phyloP scores from a whole-genome alignment of 768 basidiomycete genomes.

The Leucosporidium yakuticum region DNA sequence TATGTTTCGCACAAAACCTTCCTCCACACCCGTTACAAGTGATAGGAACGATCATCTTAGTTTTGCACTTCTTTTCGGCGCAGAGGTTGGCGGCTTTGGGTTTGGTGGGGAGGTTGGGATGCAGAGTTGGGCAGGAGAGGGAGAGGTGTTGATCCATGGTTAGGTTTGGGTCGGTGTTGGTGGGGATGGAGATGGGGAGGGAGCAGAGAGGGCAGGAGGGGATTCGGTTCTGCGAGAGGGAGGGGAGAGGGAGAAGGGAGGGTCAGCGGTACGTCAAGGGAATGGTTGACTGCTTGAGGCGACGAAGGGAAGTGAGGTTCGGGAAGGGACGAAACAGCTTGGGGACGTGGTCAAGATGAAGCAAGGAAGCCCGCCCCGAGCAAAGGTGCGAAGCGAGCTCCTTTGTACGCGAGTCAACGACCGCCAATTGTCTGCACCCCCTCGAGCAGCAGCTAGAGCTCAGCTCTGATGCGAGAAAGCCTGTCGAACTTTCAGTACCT shows the following conservation, averaged over 20 bases:
- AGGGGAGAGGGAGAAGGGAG: neutral
- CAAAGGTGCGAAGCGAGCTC: too few relatives aligned
- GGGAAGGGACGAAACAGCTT: too few relatives aligned
- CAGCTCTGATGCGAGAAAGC: too few relatives aligned
- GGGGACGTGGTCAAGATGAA: too few relatives aligned
- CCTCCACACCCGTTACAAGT: constrained; percentile 16
- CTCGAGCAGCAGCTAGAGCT: too few relatives aligned
- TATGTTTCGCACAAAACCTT: constrained; percentile 24
- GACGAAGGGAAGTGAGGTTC: too few relatives aligned
- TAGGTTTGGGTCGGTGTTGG: constrained; percentile 24
- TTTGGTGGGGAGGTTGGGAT: constrained; percentile 11
- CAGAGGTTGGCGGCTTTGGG: constrained; percentile 10
- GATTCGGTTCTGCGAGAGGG: constrained; percentile 22
- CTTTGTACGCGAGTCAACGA: too few relatives aligned
- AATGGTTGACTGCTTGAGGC: neutral
- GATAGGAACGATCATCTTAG: constrained; percentile 31
- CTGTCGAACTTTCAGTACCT: too few relatives aligned
- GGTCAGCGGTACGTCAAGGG: too few relatives aligned
- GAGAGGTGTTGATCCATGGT: constrained; percentile 34
- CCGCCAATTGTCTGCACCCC: too few relatives aligned
- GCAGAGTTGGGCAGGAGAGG: constrained; percentile 12
- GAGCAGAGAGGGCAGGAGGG: constrained; percentile 35
- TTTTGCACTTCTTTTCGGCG: constrained; percentile 12
- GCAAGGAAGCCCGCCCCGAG: too few relatives aligned
- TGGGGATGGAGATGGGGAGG: constrained; percentile 13